These are phyloP conservation scores for Guyanaporus albipodus DNA, from an alignment of 768 basidiomycete genomes.

Conservation along the genomic window DNA sequence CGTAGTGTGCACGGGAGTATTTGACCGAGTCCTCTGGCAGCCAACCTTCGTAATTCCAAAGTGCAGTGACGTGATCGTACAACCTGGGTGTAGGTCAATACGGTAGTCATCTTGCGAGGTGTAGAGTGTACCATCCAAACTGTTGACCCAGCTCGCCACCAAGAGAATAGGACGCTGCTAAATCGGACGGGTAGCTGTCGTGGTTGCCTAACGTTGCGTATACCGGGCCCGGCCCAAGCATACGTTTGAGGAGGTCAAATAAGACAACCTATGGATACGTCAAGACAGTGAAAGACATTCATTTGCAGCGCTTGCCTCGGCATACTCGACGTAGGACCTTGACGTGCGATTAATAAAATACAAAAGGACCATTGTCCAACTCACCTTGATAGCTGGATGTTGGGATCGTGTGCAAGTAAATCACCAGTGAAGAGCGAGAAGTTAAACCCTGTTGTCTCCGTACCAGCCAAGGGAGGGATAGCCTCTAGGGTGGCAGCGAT, in stretches of 20 bases:
- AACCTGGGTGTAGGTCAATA: conserved; percentile 44
- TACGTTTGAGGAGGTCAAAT: conserved; percentile 61
- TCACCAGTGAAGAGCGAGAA: conserved; percentile 73
- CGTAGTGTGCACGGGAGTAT: conserved; percentile 63
- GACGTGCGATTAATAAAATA: neutral
- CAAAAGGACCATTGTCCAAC: conserved; percentile 7
- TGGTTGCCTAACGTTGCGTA: conserved; percentile 78
- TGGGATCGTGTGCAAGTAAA: conserved; percentile 66
- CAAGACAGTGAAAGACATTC: conserved; percentile 1
- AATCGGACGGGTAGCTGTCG: conserved; percentile 57
- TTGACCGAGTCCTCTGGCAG: conserved; percentile 52
- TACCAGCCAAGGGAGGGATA: conserved; percentile 63
- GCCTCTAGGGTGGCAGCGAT: conserved; percentile 57
- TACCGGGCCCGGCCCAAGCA: conserved; percentile 63
- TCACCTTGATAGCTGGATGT: conserved; percentile 59
- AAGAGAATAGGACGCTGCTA: conserved; percentile 59
- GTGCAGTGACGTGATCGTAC: conserved; percentile 66
- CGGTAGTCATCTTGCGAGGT: too few species aligned
- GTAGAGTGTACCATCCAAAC: conserved; percentile 55
- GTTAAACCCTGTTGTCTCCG: conserved; percentile 55
- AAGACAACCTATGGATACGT: conserved; percentile 46
- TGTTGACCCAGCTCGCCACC: conserved; percentile 52
- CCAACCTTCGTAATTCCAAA: conserved; percentile 74
- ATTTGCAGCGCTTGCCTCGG: conserved; percentile 43
- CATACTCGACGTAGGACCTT: conserved; percentile 57